A percentile compares a stretch with the other conserved stretches of the same genome.
phyloP scores from a whole-genome alignment of 495 filamentous ascomycete genomes.

The Neurospora pannonica region DNA sequence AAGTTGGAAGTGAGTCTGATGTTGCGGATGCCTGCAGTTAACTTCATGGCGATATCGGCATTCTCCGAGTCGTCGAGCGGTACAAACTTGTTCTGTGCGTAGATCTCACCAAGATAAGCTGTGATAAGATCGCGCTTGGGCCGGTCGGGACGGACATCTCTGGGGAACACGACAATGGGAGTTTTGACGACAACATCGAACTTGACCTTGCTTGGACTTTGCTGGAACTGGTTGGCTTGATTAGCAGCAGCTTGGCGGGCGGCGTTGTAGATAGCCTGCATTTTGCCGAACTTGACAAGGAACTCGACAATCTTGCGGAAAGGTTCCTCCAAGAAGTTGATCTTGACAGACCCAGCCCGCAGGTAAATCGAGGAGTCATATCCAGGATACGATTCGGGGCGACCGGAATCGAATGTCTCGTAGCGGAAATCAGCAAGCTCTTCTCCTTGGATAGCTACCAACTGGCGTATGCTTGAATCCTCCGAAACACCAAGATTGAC shows the following conservation, averaged over 20 bases:
- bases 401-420: conserved; percentile 79
- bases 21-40: conserved; percentile 84
- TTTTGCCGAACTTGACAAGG: conserved; percentile 94
- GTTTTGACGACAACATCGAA: conserved; percentile 91
- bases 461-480: conserved; percentile 70
- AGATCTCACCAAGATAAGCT: conserved; percentile 93
- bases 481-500: conserved; percentile 82
- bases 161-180: conserved; percentile 89
- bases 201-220: conserved; percentile 79
- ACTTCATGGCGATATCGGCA: conserved; percentile 72
- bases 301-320: conserved; percentile 98
- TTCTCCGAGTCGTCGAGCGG: conserved; percentile 63
- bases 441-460: conserved; percentile 88
- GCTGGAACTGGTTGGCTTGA: conserved; percentile 85
- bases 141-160: conserved; percentile 50
- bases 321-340: conserved; percentile 93
- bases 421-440: conserved; percentile 97
- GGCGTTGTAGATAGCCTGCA: conserved; percentile 98
- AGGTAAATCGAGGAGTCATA: conserved; percentile 87
- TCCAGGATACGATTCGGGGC: conserved; percentile 66
- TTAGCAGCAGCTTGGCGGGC: conserved; percentile 91
- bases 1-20: conserved; percentile 85
- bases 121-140: conserved; percentile 69
- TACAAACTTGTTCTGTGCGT: conserved; percentile 85
- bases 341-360: conserved; percentile 83